These are phyloP conservation scores for Candolleomyces aberdarensis DNA, from an alignment of 768 basidiomycete genomes.

Conservation along the genomic window DNA sequence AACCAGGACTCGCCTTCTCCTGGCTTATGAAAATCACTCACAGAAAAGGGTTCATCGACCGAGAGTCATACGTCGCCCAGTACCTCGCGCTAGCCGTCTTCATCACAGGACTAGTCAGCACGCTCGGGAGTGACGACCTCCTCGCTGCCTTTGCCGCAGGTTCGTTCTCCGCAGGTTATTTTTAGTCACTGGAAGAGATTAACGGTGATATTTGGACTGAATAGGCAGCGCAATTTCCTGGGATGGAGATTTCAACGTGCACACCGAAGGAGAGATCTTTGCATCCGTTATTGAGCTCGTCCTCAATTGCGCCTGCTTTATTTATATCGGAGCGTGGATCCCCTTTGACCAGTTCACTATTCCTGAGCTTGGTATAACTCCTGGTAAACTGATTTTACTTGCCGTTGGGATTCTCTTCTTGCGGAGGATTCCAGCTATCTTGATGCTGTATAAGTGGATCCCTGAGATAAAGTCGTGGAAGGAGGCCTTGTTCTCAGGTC, in stretches of 20 bases:
- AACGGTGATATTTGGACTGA: not conserved
- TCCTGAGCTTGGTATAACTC: slow-evolving; percentile 56
- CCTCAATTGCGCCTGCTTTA: slow-evolving; percentile 75
- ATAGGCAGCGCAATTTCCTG: slow-evolving; percentile 85
- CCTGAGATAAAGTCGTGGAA: slow-evolving; percentile 84
- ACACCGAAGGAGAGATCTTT: slow-evolving; percentile 84
- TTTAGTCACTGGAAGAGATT: not conserved
- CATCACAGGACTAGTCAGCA: slow-evolving; percentile 67
- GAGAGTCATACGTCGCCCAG: slow-evolving; percentile 80
- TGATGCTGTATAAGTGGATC: slow-evolving; percentile 77
- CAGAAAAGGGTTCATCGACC: slow-evolving; percentile 26
- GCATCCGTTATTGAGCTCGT: slow-evolving; percentile 89
- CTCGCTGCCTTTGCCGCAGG: slow-evolving; percentile 83
- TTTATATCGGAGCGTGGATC: slow-evolving; percentile 88
- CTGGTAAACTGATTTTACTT: slow-evolving; percentile 70
- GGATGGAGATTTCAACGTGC: slow-evolving; percentile 81
- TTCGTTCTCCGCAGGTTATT: slow-evolving; percentile 12
- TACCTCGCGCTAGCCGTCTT: slow-evolving; percentile 67
- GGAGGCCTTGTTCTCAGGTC: slow-evolving; percentile 88
- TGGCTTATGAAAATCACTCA: slow-evolving; percentile 59
- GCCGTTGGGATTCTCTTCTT: slow-evolving; percentile 66
- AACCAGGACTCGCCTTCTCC: slow-evolving; percentile 60
- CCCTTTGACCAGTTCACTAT: slow-evolving; percentile 59
- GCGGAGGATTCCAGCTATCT: slow-evolving; percentile 76
- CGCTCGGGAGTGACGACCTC: slow-evolving; percentile 80